A percentile compares a stretch with the other conserved stretches of the same genome.
Conservation (phyloP, 306 rosid species). For the Cicer cuneatum region DNA sequence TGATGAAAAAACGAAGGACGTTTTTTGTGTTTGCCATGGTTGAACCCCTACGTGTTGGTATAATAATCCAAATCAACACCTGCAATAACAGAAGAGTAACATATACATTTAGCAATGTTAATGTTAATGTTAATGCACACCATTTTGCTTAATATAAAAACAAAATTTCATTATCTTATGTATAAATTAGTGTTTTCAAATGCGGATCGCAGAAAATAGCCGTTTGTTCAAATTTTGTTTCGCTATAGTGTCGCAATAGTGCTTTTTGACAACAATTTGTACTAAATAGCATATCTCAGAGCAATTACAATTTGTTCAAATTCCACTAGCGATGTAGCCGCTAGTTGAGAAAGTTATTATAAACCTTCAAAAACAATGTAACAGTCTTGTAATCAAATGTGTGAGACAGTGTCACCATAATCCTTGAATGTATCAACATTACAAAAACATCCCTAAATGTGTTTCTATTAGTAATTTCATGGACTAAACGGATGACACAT, state of each 20-base stretch:
- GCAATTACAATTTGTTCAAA: too few species aligned
- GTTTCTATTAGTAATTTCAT: background rate
- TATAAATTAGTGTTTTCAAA: too few species aligned
- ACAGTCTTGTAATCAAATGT: too few species aligned
- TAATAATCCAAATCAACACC: constrained; percentile 89
- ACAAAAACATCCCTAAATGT: background rate
- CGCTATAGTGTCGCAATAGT: too few species aligned
- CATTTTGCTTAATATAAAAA: background rate
- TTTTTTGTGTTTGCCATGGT: constrained; percentile 85
- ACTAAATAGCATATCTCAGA: too few species aligned
- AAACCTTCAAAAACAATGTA: too few species aligned
- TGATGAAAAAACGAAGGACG: constrained; percentile 75
- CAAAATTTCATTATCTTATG: too few species aligned
- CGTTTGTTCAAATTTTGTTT: too few species aligned
- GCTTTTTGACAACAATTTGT: too few species aligned
- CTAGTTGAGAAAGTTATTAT: too few species aligned
- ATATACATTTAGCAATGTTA: background rate
- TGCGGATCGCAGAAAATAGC: too few species aligned
- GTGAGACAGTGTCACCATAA: background rate
- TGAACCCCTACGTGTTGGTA: constrained; percentile 82
- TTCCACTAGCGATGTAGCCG: too few species aligned
- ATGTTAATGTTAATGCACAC: background rate
- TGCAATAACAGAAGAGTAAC: constrained; percentile 42
- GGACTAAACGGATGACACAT: background rate
- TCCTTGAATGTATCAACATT: background rate